Conservation (phyloP, 2,329 filamentous ascomycete species). For the Cryphonectria carpinicola region DNA sequence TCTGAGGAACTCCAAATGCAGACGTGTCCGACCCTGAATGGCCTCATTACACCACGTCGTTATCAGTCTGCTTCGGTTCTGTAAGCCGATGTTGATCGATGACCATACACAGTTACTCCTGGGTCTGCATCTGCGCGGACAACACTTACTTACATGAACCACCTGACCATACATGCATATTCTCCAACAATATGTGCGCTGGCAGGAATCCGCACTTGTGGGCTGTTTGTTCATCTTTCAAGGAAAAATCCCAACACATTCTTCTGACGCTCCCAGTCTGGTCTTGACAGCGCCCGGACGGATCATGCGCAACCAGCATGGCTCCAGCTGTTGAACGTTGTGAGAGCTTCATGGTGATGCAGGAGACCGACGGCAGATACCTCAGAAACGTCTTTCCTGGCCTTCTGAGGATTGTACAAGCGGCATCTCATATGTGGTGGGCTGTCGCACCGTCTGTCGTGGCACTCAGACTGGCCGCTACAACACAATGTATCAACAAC, state of each 20-base stretch:
- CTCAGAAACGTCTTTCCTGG: not conserved
- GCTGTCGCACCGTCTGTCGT: not conserved
- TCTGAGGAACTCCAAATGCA: not conserved
- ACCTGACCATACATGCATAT: slow-evolving; percentile 1
- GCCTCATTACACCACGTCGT: not conserved
- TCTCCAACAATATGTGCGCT: not conserved
- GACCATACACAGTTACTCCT: not conserved
- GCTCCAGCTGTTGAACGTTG: not conserved
- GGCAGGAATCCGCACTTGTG: not conserved
- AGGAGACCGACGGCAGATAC: not conserved
- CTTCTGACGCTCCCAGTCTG: not conserved
- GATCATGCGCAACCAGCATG: not conserved
- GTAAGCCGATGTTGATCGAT: not conserved
- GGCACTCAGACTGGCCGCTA: not conserved
- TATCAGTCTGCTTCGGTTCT: not conserved
- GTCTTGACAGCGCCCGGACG: not conserved
- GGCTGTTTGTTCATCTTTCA: not conserved
- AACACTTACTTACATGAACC: not conserved
- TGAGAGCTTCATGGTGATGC: not conserved
- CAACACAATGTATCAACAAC: no score
- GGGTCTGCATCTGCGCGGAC: not conserved
- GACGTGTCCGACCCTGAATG: slow-evolving; percentile 4
- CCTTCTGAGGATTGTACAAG: not conserved
- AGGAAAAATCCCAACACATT: not conserved
- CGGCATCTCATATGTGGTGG: not conserved